Percentiles rank a stretch among this genome's conserved stretches.
Conservation (phyloP, 352 stramenopile genomes). For the Phytopythium delawarense region DNA sequence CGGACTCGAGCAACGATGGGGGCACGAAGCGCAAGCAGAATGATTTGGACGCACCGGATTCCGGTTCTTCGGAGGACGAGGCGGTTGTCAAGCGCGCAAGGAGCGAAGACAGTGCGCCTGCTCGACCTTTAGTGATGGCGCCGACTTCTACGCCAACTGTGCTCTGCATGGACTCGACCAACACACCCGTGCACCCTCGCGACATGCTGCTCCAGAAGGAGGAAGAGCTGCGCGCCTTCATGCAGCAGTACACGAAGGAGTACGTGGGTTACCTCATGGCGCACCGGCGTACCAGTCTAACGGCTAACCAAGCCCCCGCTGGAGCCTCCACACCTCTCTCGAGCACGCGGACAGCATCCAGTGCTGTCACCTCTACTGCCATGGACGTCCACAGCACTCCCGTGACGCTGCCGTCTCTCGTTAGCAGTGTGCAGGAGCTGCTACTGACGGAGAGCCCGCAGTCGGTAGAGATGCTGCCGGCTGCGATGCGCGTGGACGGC, state of each 20-base stretch:
- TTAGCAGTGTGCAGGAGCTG: slow-evolving; percentile 59
- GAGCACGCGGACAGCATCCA: background rate
- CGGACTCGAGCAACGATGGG: slow-evolving; percentile 29
- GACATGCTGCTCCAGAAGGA: slow-evolving; percentile 42
- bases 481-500: slow-evolving; percentile 17
- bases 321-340: background rate
- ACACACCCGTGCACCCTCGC: slow-evolving; percentile 45
- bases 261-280: slow-evolving; percentile 49
- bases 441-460: slow-evolving; percentile 68
- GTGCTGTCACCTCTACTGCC: slow-evolving; percentile 13
- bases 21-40: slow-evolving; percentile 41
- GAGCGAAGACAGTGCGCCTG: background rate
- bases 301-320: background rate
- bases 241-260: slow-evolving; percentile 60
- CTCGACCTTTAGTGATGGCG: background rate
- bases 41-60: slow-evolving; percentile 21
- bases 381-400: slow-evolving; percentile 46
- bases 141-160: slow-evolving; percentile 7
- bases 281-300: slow-evolving; percentile 19
- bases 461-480: slow-evolving; percentile 42
- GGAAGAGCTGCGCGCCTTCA: slow-evolving; percentile 43
- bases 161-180: slow-evolving; percentile 39
- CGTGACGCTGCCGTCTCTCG: slow-evolving; percentile 49
- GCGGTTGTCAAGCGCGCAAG: slow-evolving; percentile 23
- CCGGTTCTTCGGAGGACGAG: slow-evolving; percentile 26